Conservation (phyloP, 768 basidiomycete species). For the Amanita muscaria region DNA sequence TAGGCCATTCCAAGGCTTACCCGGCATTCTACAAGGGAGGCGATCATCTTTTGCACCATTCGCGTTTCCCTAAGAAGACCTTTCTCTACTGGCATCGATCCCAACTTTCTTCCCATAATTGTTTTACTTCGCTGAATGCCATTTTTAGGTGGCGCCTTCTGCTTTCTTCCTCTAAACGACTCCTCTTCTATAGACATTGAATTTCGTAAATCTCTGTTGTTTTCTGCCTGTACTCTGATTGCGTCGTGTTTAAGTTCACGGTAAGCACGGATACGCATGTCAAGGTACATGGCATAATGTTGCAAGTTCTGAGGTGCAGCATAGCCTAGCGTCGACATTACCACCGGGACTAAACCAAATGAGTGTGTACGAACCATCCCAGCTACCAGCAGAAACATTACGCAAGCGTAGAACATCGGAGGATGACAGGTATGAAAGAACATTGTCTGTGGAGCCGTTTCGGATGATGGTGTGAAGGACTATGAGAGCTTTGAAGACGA, state of each 20-base stretch:
- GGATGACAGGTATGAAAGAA: slow-evolving; percentile 74
- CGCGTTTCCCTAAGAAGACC: slow-evolving; percentile 89
- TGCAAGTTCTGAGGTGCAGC: slow-evolving; percentile 78
- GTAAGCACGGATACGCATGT: slow-evolving; percentile 81
- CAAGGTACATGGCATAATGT: slow-evolving; percentile 82
- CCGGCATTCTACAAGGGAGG: slow-evolving; percentile 78
- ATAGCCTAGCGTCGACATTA: slow-evolving; percentile 51
- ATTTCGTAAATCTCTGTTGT: slow-evolving; percentile 77
- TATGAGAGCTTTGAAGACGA: slow-evolving; percentile 97
- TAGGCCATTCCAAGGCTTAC: slow-evolving; percentile 38
- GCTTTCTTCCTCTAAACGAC: slow-evolving; percentile 23
- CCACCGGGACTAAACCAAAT: background rate
- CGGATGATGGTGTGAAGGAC: slow-evolving; percentile 96
- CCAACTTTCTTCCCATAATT: slow-evolving; percentile 72
- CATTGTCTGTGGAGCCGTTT: slow-evolving; percentile 91
- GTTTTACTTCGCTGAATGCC: slow-evolving; percentile 54
- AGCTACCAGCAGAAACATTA: slow-evolving; percentile 72
- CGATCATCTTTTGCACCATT: slow-evolving; percentile 85
- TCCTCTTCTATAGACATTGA: slow-evolving; percentile 58
- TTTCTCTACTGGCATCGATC: slow-evolving; percentile 92
- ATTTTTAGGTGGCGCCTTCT: slow-evolving; percentile 21
- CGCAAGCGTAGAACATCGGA: slow-evolving; percentile 74
- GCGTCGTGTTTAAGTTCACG: slow-evolving; percentile 91
- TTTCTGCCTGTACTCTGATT: slow-evolving; percentile 87
- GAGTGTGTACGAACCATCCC: slow-evolving; percentile 64